Base-by-base conservation (phyloP, 1,284 basidiomycete species). In the Cryptococcus sp. region DNA sequence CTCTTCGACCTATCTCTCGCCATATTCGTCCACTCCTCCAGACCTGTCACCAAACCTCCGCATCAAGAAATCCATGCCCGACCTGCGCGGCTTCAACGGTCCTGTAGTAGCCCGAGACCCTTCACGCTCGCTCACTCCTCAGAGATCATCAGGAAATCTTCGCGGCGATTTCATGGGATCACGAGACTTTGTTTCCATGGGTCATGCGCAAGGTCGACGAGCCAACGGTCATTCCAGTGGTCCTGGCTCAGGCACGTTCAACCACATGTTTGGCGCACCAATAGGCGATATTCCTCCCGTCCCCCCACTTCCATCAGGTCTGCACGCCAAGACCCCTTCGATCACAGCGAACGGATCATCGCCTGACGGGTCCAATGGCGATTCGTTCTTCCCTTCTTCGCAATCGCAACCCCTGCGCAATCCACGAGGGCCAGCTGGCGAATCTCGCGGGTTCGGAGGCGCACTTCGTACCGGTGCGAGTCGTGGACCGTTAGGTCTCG, bases 61-160 rank as follows among this genome's bases (percentile, higher is more conserved):
- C 50, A 86, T 88, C 77, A 96, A 96, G 83, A 95, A 95, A 80
- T 94, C 91, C 17, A 96, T 96, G 93, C 93, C 93, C 3, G 79
- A 80, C 50, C 61, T 80, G 38, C 69, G 76, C 16, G 76, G 75
- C 7, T 76, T 80, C 64, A 75, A 76, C 64, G 75, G 75, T 87
- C 82, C 90, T 86, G 88, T 90, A 84, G 62, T 80, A 41, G 69
- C 81, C 61, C 89, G 92, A 59, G 85, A 89, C 44, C 88, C 88
- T 57, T 85, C 89, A 0, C 87, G 90, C 39, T 87, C 90, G 50
- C 83, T 95, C 48, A 86, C 83, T 49, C 87, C 90, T 10, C 89
- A 91, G 65, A 84, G 91, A 23, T 93, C 91, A 39, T 93, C 89
- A 68, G 91, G 89, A 49, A 95, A 95, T 78, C 89, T 95, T 56